A percentile compares a stretch with the other conserved stretches of the same genome.
These are phyloP conservation scores for Gloeophyllum trabeum DNA, from an alignment of 768 basidiomycete species.

Conservation along the genomic window DNA sequence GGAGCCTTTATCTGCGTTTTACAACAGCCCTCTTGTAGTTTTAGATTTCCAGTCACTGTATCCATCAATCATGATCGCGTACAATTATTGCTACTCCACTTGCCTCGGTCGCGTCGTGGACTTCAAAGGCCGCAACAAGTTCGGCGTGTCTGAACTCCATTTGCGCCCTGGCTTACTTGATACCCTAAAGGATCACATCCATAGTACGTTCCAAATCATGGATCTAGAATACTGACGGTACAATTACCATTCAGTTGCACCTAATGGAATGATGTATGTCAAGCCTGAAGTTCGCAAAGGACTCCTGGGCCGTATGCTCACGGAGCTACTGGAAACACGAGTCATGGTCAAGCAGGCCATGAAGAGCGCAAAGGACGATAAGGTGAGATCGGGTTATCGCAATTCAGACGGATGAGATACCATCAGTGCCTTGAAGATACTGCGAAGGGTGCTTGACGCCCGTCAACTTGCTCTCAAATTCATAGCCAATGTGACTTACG, in stretches of 20 bases:
- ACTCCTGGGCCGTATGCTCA: constrained; percentile 82
- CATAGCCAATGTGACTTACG: constrained; percentile 91
- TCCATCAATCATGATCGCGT: constrained; percentile 96
- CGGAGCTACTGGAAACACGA: constrained; percentile 85
- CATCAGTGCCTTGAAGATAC: constrained; percentile 33
- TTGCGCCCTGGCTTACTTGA: constrained; percentile 57
- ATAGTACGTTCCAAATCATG: too few relatives aligned
- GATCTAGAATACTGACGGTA: neutral
- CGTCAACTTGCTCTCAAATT: constrained; percentile 90
- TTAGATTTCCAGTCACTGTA: constrained; percentile 96
- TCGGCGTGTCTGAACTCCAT: constrained; percentile 72
- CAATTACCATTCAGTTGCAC: constrained; percentile 58
- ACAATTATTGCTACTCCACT: constrained; percentile 96
- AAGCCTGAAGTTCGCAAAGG: constrained; percentile 79
- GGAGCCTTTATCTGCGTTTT: constrained; percentile 90
- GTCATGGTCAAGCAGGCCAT: constrained; percentile 98
- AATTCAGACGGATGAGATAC: constrained; percentile 1
- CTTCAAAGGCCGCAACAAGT: constrained; percentile 83
- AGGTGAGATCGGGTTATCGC: constrained; percentile 31
- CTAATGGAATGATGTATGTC: constrained; percentile 92
- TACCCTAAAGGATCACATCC: constrained; percentile 65
- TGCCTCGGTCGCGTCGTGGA: constrained; percentile 81
- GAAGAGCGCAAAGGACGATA: constrained; percentile 70
- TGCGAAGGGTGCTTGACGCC: constrained; percentile 73
- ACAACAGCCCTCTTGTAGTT: constrained; percentile 85